Conservation (phyloP, 2,329 filamentous ascomycete species). For the Calonectria naviculata region DNA sequence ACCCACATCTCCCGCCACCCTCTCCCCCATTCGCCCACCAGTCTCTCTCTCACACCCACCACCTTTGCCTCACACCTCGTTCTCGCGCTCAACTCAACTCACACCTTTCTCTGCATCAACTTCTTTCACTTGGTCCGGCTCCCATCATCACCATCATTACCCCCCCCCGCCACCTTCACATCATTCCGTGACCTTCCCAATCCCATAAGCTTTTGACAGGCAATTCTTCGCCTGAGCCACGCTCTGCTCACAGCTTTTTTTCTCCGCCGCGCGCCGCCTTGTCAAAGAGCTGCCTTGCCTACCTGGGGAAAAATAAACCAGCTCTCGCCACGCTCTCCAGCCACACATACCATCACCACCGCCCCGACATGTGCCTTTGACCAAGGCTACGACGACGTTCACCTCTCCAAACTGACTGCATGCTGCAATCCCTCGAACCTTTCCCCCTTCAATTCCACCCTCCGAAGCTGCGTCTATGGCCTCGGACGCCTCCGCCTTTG, state of each 20-base stretch:
- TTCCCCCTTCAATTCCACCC: conserved; percentile 32
- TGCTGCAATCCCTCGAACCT: conserved; percentile 26
- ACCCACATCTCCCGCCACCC: conserved; percentile 17
- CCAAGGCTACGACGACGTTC: conserved; percentile 33
- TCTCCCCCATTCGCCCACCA: conserved; percentile 22
- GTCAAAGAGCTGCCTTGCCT: conserved; percentile 32
- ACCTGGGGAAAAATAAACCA: conserved; percentile 42
- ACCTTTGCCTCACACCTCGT: conserved; percentile 24
- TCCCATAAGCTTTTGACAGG: conserved; percentile 30
- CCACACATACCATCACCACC: conserved; percentile 51
- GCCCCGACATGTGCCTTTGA: conserved; percentile 51
- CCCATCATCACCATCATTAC: conserved; percentile 20
- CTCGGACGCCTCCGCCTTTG: conserved; percentile 63
- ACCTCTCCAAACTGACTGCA: conserved; percentile 39
- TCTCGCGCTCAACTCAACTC: conserved; percentile 19
- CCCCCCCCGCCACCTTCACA: conserved; percentile 16
- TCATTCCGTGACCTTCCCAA: conserved; percentile 25
- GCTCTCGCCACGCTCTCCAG: conserved; percentile 58
- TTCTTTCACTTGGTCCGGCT: conserved; percentile 7
- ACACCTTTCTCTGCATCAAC: conserved; percentile 18
- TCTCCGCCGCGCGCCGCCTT: conserved; percentile 30
- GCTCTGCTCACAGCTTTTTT: conserved; percentile 35
- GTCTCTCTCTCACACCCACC: conserved; percentile 19
- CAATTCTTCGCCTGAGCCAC: conserved; percentile 40
- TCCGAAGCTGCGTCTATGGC: conserved; percentile 57